Evolutionary conservation across 306 rosid species (phyloP), one percentile per base, ranked within the genome.

Genomic region (Inga leiocalycina): DNA sequence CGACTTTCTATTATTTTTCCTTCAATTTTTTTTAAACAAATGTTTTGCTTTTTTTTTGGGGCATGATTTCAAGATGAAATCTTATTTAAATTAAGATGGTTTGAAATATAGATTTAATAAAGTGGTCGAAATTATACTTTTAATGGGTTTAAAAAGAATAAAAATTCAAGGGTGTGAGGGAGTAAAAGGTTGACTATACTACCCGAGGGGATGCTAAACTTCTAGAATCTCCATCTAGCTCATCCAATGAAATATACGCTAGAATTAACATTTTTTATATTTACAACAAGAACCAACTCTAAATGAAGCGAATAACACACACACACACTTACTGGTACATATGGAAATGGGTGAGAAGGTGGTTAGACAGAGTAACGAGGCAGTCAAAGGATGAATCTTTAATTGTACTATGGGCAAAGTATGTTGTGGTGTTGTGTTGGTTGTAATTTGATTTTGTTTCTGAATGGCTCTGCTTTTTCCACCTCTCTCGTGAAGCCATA

Each of bases 381-480:
- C 86, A 83, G 91, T 87, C 90, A 89, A 89, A 82, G 94, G 84
- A 35, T 89, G 90, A 51, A 88, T 74, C 84, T 87, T 85, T 85
- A 85, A 76, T 74, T 81, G 91, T 85, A 90, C 87, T 84, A 87
- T 87, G 84, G 88, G 81, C 79, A 89, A 83, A 84, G 90, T 83
- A 81, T 81, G 85, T 5, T 52, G 0, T 1, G 22, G 22, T 17
- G 22, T 74, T 41, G 85, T 62, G 43, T 82, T 13, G 83, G 84
- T 52, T 71, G 87, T 80, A 89, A 84, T 57, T 64, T 74, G 79
- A 74, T 54, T 80, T 86, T 81, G 85, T 81, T 81, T 84, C 7
- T 85, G 88, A 83, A 84, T 81, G 82, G 82, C 56, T 71, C 56
- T 71, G 79, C 90, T 83, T 82, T 91, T 84, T 82, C 89, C 88